Conservation (phyloP, 2,329 filamentous ascomycete species). For the Xenoacremonium recifei region DNA sequence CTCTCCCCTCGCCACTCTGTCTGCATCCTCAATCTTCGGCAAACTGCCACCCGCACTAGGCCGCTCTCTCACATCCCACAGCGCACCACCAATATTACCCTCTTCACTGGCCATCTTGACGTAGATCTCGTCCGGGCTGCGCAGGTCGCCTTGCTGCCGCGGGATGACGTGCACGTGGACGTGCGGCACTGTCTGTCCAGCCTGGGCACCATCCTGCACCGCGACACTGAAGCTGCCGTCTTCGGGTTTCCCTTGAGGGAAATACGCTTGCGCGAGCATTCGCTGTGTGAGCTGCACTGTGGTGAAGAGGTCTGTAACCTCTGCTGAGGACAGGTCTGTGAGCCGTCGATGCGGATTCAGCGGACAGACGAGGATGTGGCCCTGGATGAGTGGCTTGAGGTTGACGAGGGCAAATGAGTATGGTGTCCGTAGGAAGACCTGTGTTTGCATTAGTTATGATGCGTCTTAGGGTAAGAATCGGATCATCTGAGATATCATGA, state of each 20-base stretch:
- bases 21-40: conserved; percentile 68
- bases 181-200: conserved; percentile 92
- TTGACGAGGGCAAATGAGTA: conserved; percentile 89
- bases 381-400: conserved; percentile 88
- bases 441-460: conserved; percentile 3
- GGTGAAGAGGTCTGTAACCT: conserved; percentile 80
- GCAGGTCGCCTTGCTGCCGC: conserved; percentile 56
- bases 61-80: conserved; percentile 53
- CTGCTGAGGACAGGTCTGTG: conserved; percentile 67
- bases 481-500: no score
- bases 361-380: conserved; percentile 89
- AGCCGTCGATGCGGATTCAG: conserved; percentile 67
- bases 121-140: conserved; percentile 69
- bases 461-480: no score
- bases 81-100: conserved; percentile 73
- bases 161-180: conserved; percentile 93
- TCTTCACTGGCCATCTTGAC: conserved; percentile 78
- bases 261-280: conserved; percentile 65
- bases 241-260: conserved; percentile 46
- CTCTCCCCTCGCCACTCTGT: conserved; percentile 63
- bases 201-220: conserved; percentile 87
- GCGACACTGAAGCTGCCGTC: conserved; percentile 87
- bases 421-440: conserved; percentile 85
- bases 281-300: conserved; percentile 79
- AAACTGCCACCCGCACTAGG: conserved; percentile 58